phyloP scores from a whole-genome alignment of 2,329 filamentous ascomycete genomes.

The Cercospora sp. region DNA sequence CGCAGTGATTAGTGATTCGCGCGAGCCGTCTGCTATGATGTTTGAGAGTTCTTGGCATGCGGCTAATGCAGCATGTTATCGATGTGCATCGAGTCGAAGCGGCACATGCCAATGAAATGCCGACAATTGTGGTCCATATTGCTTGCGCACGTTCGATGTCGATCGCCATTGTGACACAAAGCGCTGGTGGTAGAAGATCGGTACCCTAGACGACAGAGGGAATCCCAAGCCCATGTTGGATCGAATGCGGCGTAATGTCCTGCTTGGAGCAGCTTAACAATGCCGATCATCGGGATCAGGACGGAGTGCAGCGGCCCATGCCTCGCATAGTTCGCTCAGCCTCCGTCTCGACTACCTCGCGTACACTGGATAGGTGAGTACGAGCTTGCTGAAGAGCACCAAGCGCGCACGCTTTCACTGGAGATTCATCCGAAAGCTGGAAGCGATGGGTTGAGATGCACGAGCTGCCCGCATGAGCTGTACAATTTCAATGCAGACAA shows the following conservation, averaged over 20 bases:
- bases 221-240: not conserved
- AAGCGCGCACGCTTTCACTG: not conserved
- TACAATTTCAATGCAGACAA: not conserved
- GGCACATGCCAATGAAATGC: not conserved
- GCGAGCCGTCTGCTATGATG: not conserved
- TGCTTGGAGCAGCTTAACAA: not conserved
- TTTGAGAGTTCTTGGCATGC: not conserved
- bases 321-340: not conserved
- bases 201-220: not conserved
- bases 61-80: conserved; percentile 16
- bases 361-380: not conserved
- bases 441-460: not conserved
- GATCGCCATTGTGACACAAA: not conserved
- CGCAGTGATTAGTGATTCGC: not conserved
- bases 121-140: not conserved
- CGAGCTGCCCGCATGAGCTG: not conserved
- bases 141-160: not conserved
- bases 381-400: not conserved
- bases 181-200: not conserved
- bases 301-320: not conserved
- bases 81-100: conserved; percentile 13
- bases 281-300: not conserved
- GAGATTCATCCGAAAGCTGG: not conserved
- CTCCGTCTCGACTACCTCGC: not conserved
- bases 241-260: not conserved